Evolutionary conservation across 805 yeast species (phyloP).

Genomic region (Aciculoconidium aculeatum): DNA sequence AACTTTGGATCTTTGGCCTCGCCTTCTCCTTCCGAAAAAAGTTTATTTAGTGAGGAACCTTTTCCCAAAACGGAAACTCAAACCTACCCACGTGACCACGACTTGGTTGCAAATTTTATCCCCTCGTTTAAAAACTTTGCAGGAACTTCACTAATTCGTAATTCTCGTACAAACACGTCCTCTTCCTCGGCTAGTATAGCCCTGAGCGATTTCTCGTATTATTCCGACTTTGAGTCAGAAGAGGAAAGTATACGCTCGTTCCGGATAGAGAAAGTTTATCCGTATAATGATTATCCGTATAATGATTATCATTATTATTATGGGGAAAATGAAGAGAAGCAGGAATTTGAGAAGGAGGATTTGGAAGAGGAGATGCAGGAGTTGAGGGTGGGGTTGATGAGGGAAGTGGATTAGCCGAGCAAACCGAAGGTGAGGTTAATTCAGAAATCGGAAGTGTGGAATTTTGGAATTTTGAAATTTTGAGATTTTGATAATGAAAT

Average conservation of each 20-base stretch:
- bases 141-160: slow-evolving; percentile 7
- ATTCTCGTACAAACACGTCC: slow-evolving; percentile 13
- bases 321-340: slow-evolving; percentile 6
- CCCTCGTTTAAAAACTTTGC: slow-evolving; percentile 10
- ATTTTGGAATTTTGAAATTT: no score
- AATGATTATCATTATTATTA: slow-evolving; percentile 10
- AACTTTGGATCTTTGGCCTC: neutral
- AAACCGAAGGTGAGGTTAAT: no score
- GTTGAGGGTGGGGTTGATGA: no score
- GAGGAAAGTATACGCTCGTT: slow-evolving; percentile 12
- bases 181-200: slow-evolving; percentile 9
- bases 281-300: slow-evolving; percentile 6
- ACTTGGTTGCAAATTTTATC: slow-evolving; percentile 18
- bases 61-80: neutral
- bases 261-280: slow-evolving; percentile 6
- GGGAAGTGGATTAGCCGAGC: no score
- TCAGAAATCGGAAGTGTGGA: no score
- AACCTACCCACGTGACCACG: slow-evolving; percentile 18
- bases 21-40: neutral
- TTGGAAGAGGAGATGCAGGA: no score
- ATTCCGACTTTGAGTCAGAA: slow-evolving; percentile 12
- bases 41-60: neutral
- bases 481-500: no score
- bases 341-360: no score
- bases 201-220: slow-evolving; percentile 15